Evolutionary conservation across 2,329 filamentous ascomycete genomes (phyloP).

Genomic region (Erysiphe pulchra): DNA sequence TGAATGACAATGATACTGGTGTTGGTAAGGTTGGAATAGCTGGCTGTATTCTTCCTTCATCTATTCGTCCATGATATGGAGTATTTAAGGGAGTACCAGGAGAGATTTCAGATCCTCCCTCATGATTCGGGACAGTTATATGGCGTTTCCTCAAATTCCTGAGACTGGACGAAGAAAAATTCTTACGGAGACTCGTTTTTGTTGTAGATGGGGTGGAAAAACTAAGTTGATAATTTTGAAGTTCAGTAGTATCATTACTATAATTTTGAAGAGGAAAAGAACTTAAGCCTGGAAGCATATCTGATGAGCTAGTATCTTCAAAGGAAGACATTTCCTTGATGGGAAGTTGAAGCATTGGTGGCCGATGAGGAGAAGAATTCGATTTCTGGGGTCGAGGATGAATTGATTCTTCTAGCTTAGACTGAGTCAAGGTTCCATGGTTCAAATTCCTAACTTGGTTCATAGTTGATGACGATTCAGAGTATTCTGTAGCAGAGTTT

Average conservation of each 20-base stretch:
- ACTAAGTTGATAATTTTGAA: slow-evolving; percentile 12
- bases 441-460: no score
- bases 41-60: slow-evolving; percentile 21
- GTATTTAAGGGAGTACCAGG: slow-evolving; percentile 47
- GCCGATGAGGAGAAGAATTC: slow-evolving; percentile 2
- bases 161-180: slow-evolving; percentile 43
- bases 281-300: slow-evolving; percentile 11
- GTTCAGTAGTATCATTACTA: slow-evolving; percentile 8
- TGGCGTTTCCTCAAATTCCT: slow-evolving; percentile 51
- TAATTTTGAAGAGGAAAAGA: slow-evolving; percentile 5
- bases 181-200: slow-evolving; percentile 27
- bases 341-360: slow-evolving; percentile 7
- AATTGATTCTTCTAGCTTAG: no score
- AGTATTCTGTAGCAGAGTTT: no score
- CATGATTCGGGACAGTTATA: slow-evolving; percentile 36
- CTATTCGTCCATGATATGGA: slow-evolving; percentile 15
- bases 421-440: no score
- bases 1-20: slow-evolving; percentile 35
- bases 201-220: slow-evolving; percentile 26
- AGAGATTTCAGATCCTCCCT: slow-evolving; percentile 37
- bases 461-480: no score
- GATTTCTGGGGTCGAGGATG: not conserved
- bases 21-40: slow-evolving; percentile 40
- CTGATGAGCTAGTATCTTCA: slow-evolving; percentile 7
- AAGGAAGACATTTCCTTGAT: slow-evolving; percentile 8